Conservation (phyloP, 192 early-diverging fungal genomes). For the Coemansia sp. region DNA sequence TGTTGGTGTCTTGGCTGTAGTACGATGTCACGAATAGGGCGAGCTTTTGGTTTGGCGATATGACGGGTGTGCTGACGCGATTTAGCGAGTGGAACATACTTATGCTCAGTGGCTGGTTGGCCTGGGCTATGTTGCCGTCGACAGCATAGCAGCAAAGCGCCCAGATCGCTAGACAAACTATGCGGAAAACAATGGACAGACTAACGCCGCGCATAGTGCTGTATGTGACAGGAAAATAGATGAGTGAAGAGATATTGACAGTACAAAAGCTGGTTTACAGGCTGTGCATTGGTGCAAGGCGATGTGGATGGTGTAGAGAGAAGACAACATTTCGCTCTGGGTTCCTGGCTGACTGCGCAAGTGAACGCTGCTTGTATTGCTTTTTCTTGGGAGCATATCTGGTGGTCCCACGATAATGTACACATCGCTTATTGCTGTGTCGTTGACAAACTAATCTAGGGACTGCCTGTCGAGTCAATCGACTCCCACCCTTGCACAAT, state of each 20-base stretch:
- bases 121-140: slow-evolving; percentile 2
- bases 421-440: neutral
- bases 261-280: neutral
- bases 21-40: slow-evolving; percentile 19
- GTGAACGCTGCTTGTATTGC: neutral
- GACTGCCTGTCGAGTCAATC: neutral
- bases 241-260: neutral
- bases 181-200: neutral
- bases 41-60: slow-evolving; percentile 26
- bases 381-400: neutral
- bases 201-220: neutral
- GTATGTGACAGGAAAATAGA: neutral
- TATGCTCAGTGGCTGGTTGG: slow-evolving; percentile 21
- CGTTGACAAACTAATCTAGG: neutral
- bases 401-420: slow-evolving; percentile 2
- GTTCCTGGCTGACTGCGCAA: neutral
- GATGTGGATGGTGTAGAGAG: neutral
- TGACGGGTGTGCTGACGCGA: slow-evolving; percentile 17
- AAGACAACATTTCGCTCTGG: neutral
- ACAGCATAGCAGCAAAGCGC: neutral
- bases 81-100: slow-evolving; percentile 20
- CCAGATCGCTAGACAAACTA: slow-evolving; percentile 7
- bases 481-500: neutral
- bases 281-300: neutral
- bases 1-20: slow-evolving; percentile 27